Conservation (phyloP, 306 rosid species). For the Fagus sylvatica region DNA sequence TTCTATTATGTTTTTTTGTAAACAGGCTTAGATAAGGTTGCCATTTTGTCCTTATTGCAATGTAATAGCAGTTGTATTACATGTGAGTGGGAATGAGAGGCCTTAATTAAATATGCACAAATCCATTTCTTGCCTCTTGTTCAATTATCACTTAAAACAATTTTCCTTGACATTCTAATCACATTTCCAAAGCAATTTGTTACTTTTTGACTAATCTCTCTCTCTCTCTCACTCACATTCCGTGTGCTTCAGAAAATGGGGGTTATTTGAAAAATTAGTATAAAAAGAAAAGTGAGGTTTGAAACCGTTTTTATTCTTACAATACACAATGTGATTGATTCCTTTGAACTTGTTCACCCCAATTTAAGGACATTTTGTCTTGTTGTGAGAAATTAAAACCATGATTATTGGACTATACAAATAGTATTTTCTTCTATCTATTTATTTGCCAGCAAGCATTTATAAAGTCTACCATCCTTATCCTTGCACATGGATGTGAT, state of each 20-base stretch:
- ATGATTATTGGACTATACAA: constrained; percentile 28
- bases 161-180: not conserved
- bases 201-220: not conserved
- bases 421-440: constrained; percentile 1
- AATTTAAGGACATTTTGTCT: constrained; percentile 13
- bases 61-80: not conserved
- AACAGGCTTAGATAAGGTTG: constrained; percentile 20
- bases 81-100: too few relatives aligned
- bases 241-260: too few relatives aligned
- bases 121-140: not conserved
- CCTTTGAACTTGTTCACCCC: too few relatives aligned
- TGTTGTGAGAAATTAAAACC: constrained; percentile 37
- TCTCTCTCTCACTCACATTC: not conserved
- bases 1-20: not conserved
- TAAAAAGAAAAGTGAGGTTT: too few relatives aligned
- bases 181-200: not conserved
- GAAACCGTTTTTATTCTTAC: not conserved
- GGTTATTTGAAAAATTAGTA: too few relatives aligned
- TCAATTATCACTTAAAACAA: not conserved
- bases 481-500: constrained; percentile 45
- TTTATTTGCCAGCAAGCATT: constrained; percentile 29
- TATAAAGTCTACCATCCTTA: constrained; percentile 17
- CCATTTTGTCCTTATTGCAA: constrained; percentile 33
- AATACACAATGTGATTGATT: not conserved
- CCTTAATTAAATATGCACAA: not conserved